Base-by-base conservation (phyloP, 306 rosid genomes). In the Gillenia trifoliata region DNA sequence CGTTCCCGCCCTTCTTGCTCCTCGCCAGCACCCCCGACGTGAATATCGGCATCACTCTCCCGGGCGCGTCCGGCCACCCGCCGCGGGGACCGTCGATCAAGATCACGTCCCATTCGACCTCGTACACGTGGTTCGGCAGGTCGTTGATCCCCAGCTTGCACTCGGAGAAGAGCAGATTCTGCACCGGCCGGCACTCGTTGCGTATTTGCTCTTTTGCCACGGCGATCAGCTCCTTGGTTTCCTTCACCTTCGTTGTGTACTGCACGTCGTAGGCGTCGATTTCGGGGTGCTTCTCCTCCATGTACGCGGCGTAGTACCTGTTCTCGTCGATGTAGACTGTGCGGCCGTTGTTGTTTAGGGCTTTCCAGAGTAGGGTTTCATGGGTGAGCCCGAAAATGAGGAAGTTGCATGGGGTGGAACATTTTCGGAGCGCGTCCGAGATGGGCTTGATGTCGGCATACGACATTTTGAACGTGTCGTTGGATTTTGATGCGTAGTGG, bases 291-390 rank as follows among this genome's bases (percentile, higher is more conserved):
- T 83, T 72, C 54, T 95, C 97, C 76, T 95, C 98, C 0, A 82
- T 73, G 68, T 89, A 92, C 0, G 99, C 98, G 0, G 97, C 99
- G 76, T 90, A 95, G 78, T 95, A 95, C 0, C 99, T 92, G 59
- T 95, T 95, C 79, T 95, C 99, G 9, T 94, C 98, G 41, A 95
- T 88, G 90, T 92, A 95, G 0, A 95, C 96, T 0, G 98, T 95
- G 28, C 95, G 80, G 52, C 99, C 99, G n/a, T 90, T 85, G 84
- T 90, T 88, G 81, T 94, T 94, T 13, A 94, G 85, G 12, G 97
- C 86, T 79, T 90, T 94, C 99, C 99, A 94, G 55, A 94, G 86
- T 9, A 94, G 89, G 61, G 96, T 92, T 56, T 94, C 99, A 22
- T 79, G 90, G 1, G 99, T 92, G 71, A 94, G 92, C 19, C 99